Base-by-base conservation (phyloP, 2,329 filamentous ascomycete species). In the Orbilia quercus region DNA sequence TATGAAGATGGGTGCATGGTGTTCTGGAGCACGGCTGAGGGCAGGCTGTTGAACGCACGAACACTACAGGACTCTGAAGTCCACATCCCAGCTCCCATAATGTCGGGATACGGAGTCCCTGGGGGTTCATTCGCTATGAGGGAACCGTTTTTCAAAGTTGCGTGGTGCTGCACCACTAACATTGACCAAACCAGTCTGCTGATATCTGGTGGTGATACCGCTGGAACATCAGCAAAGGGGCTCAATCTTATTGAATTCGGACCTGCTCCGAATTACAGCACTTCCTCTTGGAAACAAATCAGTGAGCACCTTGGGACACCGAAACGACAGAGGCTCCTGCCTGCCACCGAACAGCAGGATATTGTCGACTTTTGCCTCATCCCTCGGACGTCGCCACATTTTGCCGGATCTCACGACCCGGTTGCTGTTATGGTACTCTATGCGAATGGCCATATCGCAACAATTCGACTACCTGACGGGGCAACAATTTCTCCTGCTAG, bases 131-230 rank as follows among this genome's bases (percentile, higher is more conserved):
- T 88, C 44, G 84, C 84, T 14, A 81, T 89, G 12, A 89, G 90
- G 74, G 89, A 91, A 63, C 91, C 92, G 0, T 90, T 94, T 72
- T 87, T 87, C 73, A 89, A 88, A 75, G 88, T 98, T 64, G 86
- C 89, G 0, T 99, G 95, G 95, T 99, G 95, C 81, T 94, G 91
- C 66, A 97, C 97, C 80, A 36, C 89, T 71, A 96, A 98, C 78
- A 90, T 92, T 0, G 95, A 99, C 78, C 94, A 99, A 78, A 98
- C 92, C 16, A 94, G 89, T 1, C 84, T 99, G 22, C 82, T 99
- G 40, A 85, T 99, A 63, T 91, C 92, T 1, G 95, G 95, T 28
- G 95, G 95, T 2, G 86, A 90, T 74, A 84, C 86, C 1, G 85
- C 86, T 0, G 89, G 89, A 16, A 85, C 88, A 40, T 84, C 87